Evolutionary conservation across 164 flowering plant species (phyloP), one percentile per base, ranked within the genome.

Genomic region (Vitis labrusca): DNA sequence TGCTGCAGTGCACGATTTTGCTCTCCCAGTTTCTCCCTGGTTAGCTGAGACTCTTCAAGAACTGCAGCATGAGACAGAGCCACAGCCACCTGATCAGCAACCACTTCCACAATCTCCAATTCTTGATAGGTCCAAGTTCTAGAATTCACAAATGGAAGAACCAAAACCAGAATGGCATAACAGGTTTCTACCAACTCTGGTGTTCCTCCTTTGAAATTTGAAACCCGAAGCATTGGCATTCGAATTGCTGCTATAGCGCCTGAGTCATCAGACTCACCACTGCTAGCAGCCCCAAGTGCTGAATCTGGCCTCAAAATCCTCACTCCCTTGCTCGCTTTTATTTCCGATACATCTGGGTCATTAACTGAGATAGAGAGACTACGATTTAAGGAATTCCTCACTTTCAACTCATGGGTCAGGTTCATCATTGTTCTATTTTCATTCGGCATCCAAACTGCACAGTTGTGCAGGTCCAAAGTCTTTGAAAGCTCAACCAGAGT

Each of bases 1-100:
- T 73, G 79, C 57, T 84, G 81, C 19, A 86, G 65, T 0, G 80
- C 86, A 58, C 74, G 77, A 69, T 90, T 90, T 68, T 80, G 86
- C 65, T 81, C 85, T 11, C 63, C 60, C n/a, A 88, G 80, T 72
- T 86, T 73, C 54, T 86, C 88, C 49, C 89, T 77, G 78, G 83
- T 83, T 6, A 63, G 30, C 80, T 76, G 74, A 27, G 91, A 88
- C 68, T 90, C 94, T 73, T 86, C 94, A 50, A 90, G 83, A 51
- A 88, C 78, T 15, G 83, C 79, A 13, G 93, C 93, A 74, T 87
- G 93, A 1, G 91, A 89, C n/a, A 89, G 81, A 50, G 93, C 93
- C 51, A 87, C 94, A 16, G 90, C 91, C 32, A 87, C 89, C 81
- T 85, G 91, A 64, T 85, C 91, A 16, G 91, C 85, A 57, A 88